Evolutionary conservation across 2,329 filamentous ascomycete species (phyloP), one percentile per base, ranked within the genome.

Genomic region (Aspergillus persii): DNA sequence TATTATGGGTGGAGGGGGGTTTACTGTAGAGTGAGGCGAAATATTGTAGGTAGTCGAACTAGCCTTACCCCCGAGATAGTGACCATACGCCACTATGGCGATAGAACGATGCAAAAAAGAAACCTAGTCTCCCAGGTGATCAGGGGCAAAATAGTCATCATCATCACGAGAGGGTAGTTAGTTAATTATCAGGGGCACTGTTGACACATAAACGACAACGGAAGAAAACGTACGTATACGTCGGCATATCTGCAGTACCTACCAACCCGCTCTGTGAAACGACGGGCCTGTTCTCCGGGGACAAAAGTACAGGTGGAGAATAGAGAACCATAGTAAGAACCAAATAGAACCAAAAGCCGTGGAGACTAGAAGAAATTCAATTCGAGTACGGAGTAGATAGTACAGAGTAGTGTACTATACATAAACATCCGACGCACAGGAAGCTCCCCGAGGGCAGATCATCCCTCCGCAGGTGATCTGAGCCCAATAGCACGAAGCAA

Each of bases 401-500:
- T 47, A 8, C 18, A 23, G 18, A 47, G 44, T 54, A 7, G 27
- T 57, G 54, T 49, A 52, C 59, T 60, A 54, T 61, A 64, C 61
- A 63, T 64, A 60, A 64, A 62, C 56, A 66, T 63, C 60, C 65
- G 60, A 63, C 50, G 63, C 63, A 59, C 59, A 62, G 51, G 60
- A 56, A 61, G 58, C 53, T 47, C 54, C 51, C 57, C 58, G 52
- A 58, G 50, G 58, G 62, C 30, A 59, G 62, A 65, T 67, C 62
- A 60, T 61, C 54, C 56, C 63, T 63, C 64, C 51, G 59, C 64
- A 63, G 56, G 49, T 58, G 61, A 57, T 44, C 60, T 64, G 61
- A 59, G 57, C 41, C 50, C 62, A 67, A 66, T 69, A 69, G 64
- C 66, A 64, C 61, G 54, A 74, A 71, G 71, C 71, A 74, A 74